Evolutionary conservation across 2,329 filamentous ascomycete species (phyloP), one percentile per base, ranked within the genome.

Genomic region (Fusarium sp.): DNA sequence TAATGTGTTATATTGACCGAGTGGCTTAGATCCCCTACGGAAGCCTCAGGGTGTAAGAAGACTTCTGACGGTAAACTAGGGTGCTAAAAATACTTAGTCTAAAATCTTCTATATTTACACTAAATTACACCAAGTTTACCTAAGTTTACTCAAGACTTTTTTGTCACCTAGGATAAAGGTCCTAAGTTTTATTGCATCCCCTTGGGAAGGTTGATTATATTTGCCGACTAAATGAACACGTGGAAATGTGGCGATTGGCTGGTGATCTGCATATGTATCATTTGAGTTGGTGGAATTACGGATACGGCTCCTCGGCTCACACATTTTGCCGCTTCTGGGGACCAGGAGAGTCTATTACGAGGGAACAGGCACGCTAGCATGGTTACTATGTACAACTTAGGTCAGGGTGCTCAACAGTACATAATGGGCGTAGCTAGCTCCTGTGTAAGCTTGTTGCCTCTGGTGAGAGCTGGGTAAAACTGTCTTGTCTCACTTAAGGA

Each of bases 191-290:
- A 26, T 26, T 26, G 26, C 26, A 26, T 26, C 26, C 26, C 26
- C 26, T 26, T 26, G 26, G 26, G 26, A 26, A 35, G 32, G 6
- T 35, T 35, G 32, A 35, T 35, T 35, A 35, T 35, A 15, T 35
- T 35, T 35, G 32, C 14, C 32, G 32, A 35, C 32, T 35, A 35
- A 35, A 35, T 35, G 72, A 75, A 54, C 54, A 53, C 28, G 42
- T 73, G 58, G 66, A 70, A 42, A 54, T 48, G 26, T 36, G 32
- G 47, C 39, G 44, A 75, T 75, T 75, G 72, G 73, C 56, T 70
- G 64, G 30, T 20, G 55, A 66, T 38, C 39, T 63, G n/a, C 39
- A 57, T 28, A 63, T 38, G 26, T 30, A 48, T 48, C 60, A 50
- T 71, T 48, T 41, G n/a, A n/a, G 51, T 26, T 58, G 51, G 68